Base-by-base conservation (phyloP, 148 eudicot genomes). In the Diospyros lotus region DNA sequence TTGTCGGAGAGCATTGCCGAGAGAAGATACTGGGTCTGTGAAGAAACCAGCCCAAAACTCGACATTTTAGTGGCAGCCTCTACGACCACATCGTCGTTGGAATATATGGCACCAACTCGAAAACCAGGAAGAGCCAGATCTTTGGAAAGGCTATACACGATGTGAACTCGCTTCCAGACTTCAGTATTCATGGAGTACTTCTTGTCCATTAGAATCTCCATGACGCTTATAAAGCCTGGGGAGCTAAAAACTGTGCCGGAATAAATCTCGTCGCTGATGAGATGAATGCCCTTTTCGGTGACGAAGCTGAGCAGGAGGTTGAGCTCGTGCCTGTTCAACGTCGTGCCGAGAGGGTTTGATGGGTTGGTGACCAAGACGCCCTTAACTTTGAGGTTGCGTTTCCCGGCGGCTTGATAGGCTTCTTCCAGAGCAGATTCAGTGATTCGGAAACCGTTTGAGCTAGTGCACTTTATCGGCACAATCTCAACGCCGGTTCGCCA, bases 31-130 rank as follows among this genome's bases (percentile, higher is more conserved):
- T 92, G 97, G 8, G 97, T 92, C 67, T 88, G 94, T 15, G 97
- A 87, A 40, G 97, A 92, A 51, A 92, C 62, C 1, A 90, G 78
- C 13, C 94, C 94, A 73, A 92, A 92, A 64, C 94, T 90, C 2
- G 97, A 90, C 97, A 92, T 92, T 56, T 92, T 92, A 3, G 94
- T 92, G 1, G 97, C 95, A 1, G 95, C 93, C 0, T 86, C 59
- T 0, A 90, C 89, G 3, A 92, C 93, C 13, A 72, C 71, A 1
- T 78, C 80, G 67, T 92, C 85, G 46, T 82, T 82, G 73, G 94
- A 84, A 73, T 92, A 92, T 46, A 92, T 81, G 1, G 93, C 86
- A 1, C 97, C 97, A 41, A 92, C 90, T 1, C 97, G 86, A 65
- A 92, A 92, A 15, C 97, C 94, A 0, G 96, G 91, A 2, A 91